Evolutionary conservation across 495 filamentous ascomycete species (phyloP).

Genomic region (Aspergillus egyptiacus): DNA sequence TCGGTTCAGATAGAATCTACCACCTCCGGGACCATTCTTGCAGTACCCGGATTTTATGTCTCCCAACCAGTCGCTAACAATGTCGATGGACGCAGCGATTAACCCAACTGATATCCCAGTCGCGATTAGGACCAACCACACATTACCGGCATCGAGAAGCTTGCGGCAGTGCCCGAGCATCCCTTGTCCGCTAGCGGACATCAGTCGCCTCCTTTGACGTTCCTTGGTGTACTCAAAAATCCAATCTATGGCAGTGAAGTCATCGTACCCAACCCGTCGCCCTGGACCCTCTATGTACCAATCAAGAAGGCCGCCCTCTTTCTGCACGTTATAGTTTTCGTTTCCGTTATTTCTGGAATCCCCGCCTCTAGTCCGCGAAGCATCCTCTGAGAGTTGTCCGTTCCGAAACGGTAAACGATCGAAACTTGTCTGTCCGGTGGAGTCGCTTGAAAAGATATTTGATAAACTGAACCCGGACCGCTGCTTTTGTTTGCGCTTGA

Average conservation of each 20-base stretch:
- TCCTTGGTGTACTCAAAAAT: slow-evolving; percentile 99
- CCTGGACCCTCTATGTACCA: slow-evolving; percentile 93
- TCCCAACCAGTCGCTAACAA: slow-evolving; percentile 89
- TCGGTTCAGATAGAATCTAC: slow-evolving; percentile 82
- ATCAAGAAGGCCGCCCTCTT: slow-evolving; percentile 64
- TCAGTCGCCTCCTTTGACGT: slow-evolving; percentile 71
- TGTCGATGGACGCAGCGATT: slow-evolving; percentile 82
- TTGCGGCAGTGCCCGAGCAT: slow-evolving; percentile 66
- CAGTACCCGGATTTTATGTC: slow-evolving; percentile 94
- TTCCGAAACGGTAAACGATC: slow-evolving; percentile 19
- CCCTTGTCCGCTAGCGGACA: slow-evolving; percentile 64
- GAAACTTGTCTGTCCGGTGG: slow-evolving; percentile 21
- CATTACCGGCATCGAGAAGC: slow-evolving; percentile 75
- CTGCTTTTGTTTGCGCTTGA: slow-evolving; percentile 78
- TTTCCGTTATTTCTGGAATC: slow-evolving; percentile 32
- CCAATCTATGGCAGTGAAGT: slow-evolving; percentile 98
- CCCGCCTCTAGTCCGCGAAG: slow-evolving; percentile 3
- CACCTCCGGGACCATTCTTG: slow-evolving; percentile 62
- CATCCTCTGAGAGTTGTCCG: slow-evolving; percentile 15
- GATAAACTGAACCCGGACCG: slow-evolving; percentile 50
- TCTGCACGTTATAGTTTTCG: slow-evolving; percentile 40
- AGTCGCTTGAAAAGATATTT: slow-evolving; percentile 40
- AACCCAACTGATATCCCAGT: slow-evolving; percentile 76
- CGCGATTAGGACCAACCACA: slow-evolving; percentile 80
- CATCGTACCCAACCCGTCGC: slow-evolving; percentile 87